phyloP scores from a whole-genome alignment of 345 rosid genomes.

The Boechera stricta region DNA sequence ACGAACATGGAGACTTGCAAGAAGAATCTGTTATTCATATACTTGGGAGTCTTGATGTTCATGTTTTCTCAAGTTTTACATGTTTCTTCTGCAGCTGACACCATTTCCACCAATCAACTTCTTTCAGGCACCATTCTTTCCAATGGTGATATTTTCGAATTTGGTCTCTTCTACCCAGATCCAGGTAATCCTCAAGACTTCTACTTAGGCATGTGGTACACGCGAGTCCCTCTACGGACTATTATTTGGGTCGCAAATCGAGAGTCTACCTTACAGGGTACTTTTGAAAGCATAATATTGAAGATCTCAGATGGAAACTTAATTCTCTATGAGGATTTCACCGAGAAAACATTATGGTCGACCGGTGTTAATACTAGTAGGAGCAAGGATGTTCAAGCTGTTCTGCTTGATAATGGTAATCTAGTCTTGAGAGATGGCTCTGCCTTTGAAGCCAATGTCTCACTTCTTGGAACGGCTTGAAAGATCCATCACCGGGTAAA shows the following conservation, averaged over 20 bases:
- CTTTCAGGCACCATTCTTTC: neutral
- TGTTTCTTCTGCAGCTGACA: neutral
- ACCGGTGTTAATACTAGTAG: neutral
- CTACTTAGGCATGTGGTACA: constrained; percentile 1
- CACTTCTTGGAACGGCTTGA: neutral
- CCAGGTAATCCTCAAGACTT: neutral
- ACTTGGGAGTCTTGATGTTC: too few relatives aligned
- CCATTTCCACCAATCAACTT: neutral
- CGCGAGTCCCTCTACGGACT: neutral
- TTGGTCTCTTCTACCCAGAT: neutral
- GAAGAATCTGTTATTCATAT: too few relatives aligned
- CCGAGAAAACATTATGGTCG: neutral
- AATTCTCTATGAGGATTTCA: neutral
- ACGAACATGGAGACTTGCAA: too few relatives aligned
- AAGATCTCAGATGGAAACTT: constrained; percentile 1
- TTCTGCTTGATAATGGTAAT: neutral
- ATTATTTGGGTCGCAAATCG: neutral
- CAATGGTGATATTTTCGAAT: neutral
- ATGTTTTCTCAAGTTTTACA: too few relatives aligned
- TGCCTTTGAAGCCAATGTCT: neutral
- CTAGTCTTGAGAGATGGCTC: constrained; percentile 10
- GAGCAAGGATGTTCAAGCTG: neutral
- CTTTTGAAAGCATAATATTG: neutral
- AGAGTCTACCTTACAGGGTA: neutral
- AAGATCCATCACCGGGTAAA: neutral